phyloP scores from a whole-genome alignment of 257 asterid genomes.

The Nicotiana attenuata region DNA sequence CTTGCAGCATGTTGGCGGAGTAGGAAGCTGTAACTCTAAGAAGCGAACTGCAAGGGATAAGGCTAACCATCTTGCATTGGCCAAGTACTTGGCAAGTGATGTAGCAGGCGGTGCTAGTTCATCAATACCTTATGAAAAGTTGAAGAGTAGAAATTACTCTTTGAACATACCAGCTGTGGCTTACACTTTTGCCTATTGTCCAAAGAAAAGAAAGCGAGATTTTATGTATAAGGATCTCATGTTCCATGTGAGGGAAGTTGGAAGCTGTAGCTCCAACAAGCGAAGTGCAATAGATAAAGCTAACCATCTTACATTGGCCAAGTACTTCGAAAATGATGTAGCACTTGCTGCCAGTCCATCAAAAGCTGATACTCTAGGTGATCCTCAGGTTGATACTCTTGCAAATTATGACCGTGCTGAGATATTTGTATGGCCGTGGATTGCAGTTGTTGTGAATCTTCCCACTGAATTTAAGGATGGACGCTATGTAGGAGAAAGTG shows the following conservation, averaged over 20 bases:
- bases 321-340: conserved; percentile 49
- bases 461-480: conserved; percentile 54
- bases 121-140: conserved; percentile 31
- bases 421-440: conserved; percentile 97
- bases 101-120: conserved; percentile 33
- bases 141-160: conserved; percentile 53
- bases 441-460: conserved; percentile 63
- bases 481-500: conserved; percentile 68
- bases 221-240: conserved; percentile 48
- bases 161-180: conserved; percentile 46
- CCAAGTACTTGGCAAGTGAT: conserved; percentile 56
- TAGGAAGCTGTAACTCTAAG: conserved; percentile 45
- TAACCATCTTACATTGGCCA: conserved; percentile 62
- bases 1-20: conserved; percentile 63
- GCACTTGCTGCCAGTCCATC: conserved; percentile 38
- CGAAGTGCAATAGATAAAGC: conserved; percentile 53
- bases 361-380: conserved; percentile 30
- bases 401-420: conserved; percentile 57
- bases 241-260: conserved; percentile 65
- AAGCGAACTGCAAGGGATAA: conserved; percentile 54
- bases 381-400: conserved; percentile 29
- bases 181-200: conserved; percentile 73
- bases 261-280: conserved; percentile 46
- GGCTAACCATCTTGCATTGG: conserved; percentile 67
- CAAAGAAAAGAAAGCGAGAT: conserved; percentile 52